phyloP scores from a whole-genome alignment of 768 basidiomycete species.

The Pulveroboletus sp. region DNA sequence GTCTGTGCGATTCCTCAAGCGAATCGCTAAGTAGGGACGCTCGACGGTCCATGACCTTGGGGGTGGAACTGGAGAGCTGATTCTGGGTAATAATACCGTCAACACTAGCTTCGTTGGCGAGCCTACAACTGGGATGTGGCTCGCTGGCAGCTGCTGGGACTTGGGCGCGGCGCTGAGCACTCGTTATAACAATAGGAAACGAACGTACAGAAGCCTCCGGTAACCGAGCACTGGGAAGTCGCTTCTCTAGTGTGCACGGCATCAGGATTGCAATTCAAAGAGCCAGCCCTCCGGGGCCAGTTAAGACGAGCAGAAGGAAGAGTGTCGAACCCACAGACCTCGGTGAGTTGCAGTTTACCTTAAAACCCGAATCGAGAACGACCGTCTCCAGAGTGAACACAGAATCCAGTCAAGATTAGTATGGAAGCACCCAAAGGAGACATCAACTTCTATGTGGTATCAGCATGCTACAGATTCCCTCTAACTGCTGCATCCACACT shows the following conservation, averaged over 20 bases:
- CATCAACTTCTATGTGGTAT: conserved; percentile 24
- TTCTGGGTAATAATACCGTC: neutral
- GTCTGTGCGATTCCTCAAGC: conserved; percentile 6
- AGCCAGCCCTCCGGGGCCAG: neutral
- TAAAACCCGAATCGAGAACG: conserved; percentile 18
- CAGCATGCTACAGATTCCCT: conserved; percentile 54
- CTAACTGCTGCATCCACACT: conserved; percentile 79
- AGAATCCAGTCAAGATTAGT: conserved; percentile 19
- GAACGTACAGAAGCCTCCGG: conserved; percentile 17
- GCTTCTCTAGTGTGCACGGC: conserved; percentile 16
- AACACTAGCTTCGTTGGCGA: neutral
- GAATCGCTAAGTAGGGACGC: conserved; percentile 7
- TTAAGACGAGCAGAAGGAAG: neutral
- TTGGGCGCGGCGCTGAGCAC: neutral
- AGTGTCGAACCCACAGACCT: conserved; percentile 15
- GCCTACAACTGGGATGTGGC: neutral
- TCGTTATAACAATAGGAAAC: neutral
- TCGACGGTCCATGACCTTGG: conserved; percentile 18
- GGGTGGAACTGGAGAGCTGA: neutral
- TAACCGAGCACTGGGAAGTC: conserved; percentile 24
- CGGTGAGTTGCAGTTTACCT: conserved; percentile 1
- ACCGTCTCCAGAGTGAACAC: conserved; percentile 9
- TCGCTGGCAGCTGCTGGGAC: neutral
- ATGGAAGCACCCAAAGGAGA: conserved; percentile 18
- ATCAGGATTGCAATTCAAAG: conserved; percentile 18